Evolutionary conservation across 1,284 basidiomycete genomes (phyloP).

Genomic region (Malassezia dermatis): DNA sequence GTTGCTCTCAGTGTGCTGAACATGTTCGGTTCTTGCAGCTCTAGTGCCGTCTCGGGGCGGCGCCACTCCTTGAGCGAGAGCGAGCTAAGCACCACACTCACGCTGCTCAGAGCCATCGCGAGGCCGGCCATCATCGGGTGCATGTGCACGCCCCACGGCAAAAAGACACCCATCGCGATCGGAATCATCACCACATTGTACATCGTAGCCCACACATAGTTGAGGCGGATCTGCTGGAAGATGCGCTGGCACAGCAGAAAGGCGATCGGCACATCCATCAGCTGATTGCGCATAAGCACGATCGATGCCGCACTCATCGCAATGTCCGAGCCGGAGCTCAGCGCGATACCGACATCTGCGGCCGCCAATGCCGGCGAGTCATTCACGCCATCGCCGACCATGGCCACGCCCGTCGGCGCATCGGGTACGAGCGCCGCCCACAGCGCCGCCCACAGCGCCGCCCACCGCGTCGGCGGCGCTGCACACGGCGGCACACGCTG

Average conservation of each 20-base stretch:
- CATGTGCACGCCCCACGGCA: constrained; percentile 81
- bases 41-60: constrained; percentile 20
- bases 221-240: constrained; percentile 73
- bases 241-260: constrained; percentile 80
- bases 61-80: constrained; percentile 61
- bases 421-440: constrained; percentile 5
- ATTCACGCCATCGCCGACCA: constrained; percentile 98
- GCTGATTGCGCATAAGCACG: constrained; percentile 88
- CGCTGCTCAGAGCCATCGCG: constrained; percentile 94
- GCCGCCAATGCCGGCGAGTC: constrained; percentile 93
- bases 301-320: constrained; percentile 96
- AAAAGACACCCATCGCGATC: constrained; percentile 92
- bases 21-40: neutral
- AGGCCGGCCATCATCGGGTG: constrained; percentile 97
- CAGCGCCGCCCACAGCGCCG: neutral
- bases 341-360: constrained; percentile 86
- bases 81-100: constrained; percentile 85
- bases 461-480: constrained; percentile 4
- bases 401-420: constrained; percentile 24
- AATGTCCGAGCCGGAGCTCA: constrained; percentile 88
- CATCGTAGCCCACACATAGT: constrained; percentile 47
- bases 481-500: neutral
- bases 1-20: neutral
- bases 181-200: constrained; percentile 93
- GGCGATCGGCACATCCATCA: constrained; percentile 91